Evolutionary conservation across 1,284 basidiomycete genomes (phyloP).

Genomic region (Porogramme epimiltina): DNA sequence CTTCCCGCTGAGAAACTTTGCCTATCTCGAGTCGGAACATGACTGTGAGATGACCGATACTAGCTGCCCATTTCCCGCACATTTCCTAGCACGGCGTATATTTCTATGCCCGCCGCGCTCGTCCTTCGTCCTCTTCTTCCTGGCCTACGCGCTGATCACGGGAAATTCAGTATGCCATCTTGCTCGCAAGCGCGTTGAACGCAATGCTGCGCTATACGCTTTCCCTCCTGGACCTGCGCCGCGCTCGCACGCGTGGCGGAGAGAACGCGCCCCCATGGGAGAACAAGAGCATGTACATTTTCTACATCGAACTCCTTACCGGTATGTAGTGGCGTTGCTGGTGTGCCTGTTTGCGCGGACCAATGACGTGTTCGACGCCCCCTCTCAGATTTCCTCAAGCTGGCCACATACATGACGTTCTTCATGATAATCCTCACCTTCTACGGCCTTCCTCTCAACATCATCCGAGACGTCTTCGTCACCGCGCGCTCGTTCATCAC

Average conservation of each 20-base stretch:
- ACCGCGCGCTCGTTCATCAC: constrained; percentile 91
- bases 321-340: constrained; percentile 48
- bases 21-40: too few relatives aligned
- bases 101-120: too few relatives aligned
- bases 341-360: not conserved
- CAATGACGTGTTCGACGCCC: constrained; percentile 10
- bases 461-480: constrained; percentile 95
- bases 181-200: constrained; percentile 81
- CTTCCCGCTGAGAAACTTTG: too few relatives aligned
- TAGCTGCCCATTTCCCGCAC: too few relatives aligned
- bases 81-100: too few relatives aligned
- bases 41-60: too few relatives aligned
- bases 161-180: constrained; percentile 77
- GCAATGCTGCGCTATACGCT: constrained; percentile 86
- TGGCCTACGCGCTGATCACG: not conserved
- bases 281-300: constrained; percentile 95
- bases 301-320: constrained; percentile 93
- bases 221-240: constrained; percentile 79
- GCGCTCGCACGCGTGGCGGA: constrained; percentile 75
- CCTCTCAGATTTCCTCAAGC: constrained; percentile 84
- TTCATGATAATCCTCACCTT: constrained; percentile 91
- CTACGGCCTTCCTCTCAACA: constrained; percentile 96
- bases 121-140: not conserved
- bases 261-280: constrained; percentile 95
- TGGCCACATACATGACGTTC: constrained; percentile 91